Percentiles rank a stretch among this genome's conserved stretches.
phyloP scores from a whole-genome alignment of 441 rosid genomes.

The Aquilaria agallochum region DNA sequence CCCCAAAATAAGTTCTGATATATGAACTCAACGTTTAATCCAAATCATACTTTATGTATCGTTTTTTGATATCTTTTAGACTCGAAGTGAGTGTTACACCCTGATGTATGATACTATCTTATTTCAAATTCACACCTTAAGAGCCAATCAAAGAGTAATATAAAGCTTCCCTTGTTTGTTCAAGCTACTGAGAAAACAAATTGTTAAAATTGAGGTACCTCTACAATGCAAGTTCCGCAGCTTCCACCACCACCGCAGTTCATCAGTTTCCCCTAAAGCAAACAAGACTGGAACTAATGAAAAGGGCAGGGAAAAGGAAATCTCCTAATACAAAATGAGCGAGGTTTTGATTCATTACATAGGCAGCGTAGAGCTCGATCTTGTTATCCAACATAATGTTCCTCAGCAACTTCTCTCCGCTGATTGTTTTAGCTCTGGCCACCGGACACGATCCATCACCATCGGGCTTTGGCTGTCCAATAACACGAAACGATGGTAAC shows the following conservation, averaged over 20 bases:
- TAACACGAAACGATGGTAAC: neutral
- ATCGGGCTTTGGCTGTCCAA: slow-evolving; percentile 62
- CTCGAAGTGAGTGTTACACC: too few species aligned
- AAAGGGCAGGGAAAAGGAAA: neutral
- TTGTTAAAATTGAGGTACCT: slow-evolving; percentile 35
- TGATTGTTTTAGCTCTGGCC: slow-evolving; percentile 56
- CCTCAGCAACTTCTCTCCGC: slow-evolving; percentile 83
- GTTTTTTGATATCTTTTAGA: too few species aligned
- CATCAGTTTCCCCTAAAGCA: slow-evolving; percentile 73
- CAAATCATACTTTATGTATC: neutral
- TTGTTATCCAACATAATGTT: slow-evolving; percentile 75
- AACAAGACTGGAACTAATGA: neutral
- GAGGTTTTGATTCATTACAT: slow-evolving; percentile 34
- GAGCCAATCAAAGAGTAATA: too few species aligned
- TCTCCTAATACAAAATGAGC: neutral
- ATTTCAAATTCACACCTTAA: too few species aligned
- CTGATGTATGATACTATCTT: too few species aligned
- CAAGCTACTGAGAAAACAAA: neutral
- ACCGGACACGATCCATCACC: slow-evolving; percentile 51
- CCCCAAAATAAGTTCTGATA: neutral
- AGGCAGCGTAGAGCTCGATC: slow-evolving; percentile 78
- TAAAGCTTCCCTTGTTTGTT: neutral
- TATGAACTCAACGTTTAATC: neutral
- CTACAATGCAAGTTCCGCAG: slow-evolving; percentile 94
- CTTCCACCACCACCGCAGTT: slow-evolving; percentile 94